These are phyloP conservation scores for Aspergillus bombycis DNA, from an alignment of 2,329 filamentous ascomycete species.

Conservation along the genomic window DNA sequence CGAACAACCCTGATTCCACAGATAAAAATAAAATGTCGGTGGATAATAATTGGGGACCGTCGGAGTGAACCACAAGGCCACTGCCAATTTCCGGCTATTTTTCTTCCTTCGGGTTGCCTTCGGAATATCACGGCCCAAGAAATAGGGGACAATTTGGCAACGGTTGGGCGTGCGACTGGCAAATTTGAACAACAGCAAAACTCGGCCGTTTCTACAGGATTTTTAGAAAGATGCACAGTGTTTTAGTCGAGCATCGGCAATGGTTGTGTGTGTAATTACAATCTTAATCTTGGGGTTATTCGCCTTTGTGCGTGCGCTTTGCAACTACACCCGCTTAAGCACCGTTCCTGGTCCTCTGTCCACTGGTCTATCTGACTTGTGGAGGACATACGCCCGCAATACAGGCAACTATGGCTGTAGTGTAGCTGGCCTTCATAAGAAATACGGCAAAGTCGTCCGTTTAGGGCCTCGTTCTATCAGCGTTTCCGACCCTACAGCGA, in stretches of 20 bases:
- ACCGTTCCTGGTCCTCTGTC: slow-evolving; percentile 20
- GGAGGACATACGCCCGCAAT: slow-evolving; percentile 12
- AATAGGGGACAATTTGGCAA: slow-evolving; percentile 6
- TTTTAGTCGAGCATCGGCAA: background rate
- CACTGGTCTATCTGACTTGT: slow-evolving; percentile 15
- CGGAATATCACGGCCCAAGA: slow-evolving; percentile 20
- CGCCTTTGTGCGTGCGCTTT: slow-evolving; percentile 13
- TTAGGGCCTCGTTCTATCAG: slow-evolving; percentile 21
- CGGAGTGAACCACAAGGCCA: background rate
- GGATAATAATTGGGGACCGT: background rate
- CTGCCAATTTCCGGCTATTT: slow-evolving; percentile 16
- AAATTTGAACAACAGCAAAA: background rate
- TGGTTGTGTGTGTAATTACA: slow-evolving; percentile 17
- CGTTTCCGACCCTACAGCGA: slow-evolving; percentile 15
- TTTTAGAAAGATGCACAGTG: background rate
- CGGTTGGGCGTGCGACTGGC: background rate
- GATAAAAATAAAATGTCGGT: background rate
- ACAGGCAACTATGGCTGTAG: slow-evolving; percentile 9
- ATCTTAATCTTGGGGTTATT: slow-evolving; percentile 1
- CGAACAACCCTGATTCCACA: background rate
- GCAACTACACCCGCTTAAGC: slow-evolving; percentile 20
- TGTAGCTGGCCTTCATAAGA: slow-evolving; percentile 16
- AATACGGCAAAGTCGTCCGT: slow-evolving; percentile 22
- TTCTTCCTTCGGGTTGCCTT: slow-evolving; percentile 19
- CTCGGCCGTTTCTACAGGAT: background rate